These are phyloP conservation scores for Ophiostoma ips DNA, from an alignment of 2,329 filamentous ascomycete species.

Conservation along the genomic window DNA sequence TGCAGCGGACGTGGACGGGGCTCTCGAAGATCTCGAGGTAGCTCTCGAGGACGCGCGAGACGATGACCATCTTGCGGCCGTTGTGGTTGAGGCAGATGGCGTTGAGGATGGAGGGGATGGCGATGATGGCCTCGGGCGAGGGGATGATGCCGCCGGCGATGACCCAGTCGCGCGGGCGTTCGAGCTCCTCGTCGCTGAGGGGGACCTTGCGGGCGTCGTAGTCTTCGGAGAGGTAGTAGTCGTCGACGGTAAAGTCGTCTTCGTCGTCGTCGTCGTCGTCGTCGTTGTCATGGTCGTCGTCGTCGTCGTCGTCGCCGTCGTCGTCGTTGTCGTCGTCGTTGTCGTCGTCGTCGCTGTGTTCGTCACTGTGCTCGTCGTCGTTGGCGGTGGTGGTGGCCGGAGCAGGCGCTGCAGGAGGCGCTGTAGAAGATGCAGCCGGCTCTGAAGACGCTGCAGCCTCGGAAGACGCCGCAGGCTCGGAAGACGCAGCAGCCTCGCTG, in stretches of 20 bases:
- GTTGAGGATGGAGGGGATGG: slow-evolving; percentile 76
- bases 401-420: background rate
- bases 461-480: too few relatives aligned
- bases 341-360: too few relatives aligned
- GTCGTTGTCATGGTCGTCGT: background rate
- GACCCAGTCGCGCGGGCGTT: slow-evolving; percentile 27
- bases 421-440: background rate
- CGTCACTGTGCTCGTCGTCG: too few relatives aligned
- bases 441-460: too few relatives aligned
- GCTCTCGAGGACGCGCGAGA: slow-evolving; percentile 66
- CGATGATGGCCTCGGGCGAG: slow-evolving; percentile 76
- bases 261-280: slow-evolving; percentile 19
- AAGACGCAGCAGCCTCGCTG: background rate
- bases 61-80: slow-evolving; percentile 76
- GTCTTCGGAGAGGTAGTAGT: slow-evolving; percentile 19
- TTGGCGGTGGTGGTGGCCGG: background rate
- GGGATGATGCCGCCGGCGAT: slow-evolving; percentile 64
- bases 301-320: slow-evolving; percentile 12
- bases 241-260: slow-evolving; percentile 24
- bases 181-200: slow-evolving; percentile 35
- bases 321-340: slow-evolving; percentile 14
- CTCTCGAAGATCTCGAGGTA: slow-evolving; percentile 98
- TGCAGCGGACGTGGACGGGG: slow-evolving; percentile 69
- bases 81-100: slow-evolving; percentile 84
- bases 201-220: slow-evolving; percentile 35